phyloP scores from a whole-genome alignment of 495 filamentous ascomycete genomes.

The Neurospora sp. region DNA sequence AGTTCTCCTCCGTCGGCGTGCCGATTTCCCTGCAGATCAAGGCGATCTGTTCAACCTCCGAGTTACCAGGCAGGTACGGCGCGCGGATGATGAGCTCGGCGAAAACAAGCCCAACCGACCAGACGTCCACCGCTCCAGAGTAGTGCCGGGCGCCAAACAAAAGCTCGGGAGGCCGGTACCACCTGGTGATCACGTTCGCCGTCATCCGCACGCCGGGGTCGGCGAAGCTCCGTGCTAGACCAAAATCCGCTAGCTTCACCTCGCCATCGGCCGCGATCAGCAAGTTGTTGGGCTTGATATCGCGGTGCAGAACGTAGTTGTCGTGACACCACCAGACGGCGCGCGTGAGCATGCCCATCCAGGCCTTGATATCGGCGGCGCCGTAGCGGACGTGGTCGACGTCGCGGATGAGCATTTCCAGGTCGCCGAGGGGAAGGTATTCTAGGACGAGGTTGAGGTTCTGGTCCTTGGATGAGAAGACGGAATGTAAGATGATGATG shows the following conservation, averaged over 20 bases:
- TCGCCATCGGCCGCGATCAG: slow-evolving; percentile 87
- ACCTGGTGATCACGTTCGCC: slow-evolving; percentile 87
- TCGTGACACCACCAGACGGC: slow-evolving; percentile 96
- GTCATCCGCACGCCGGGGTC: slow-evolving; percentile 89
- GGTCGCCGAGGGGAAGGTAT: slow-evolving; percentile 79
- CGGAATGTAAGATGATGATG: slow-evolving; percentile 80
- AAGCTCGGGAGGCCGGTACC: slow-evolving; percentile 92
- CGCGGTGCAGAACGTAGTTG: slow-evolving; percentile 86
- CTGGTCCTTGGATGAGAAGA: slow-evolving; percentile 82
- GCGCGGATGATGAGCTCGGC: slow-evolving; percentile 78
- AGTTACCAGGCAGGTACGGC: slow-evolving; percentile 62
- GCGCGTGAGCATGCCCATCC: slow-evolving; percentile 93
- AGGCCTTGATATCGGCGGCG: slow-evolving; percentile 85
- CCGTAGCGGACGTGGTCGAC: slow-evolving; percentile 52
- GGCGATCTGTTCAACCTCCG: slow-evolving; percentile 65
- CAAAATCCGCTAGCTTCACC: slow-evolving; percentile 95
- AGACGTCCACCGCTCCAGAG: slow-evolving; percentile 82
- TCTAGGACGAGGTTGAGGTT: slow-evolving; percentile 94
- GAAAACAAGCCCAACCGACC: slow-evolving; percentile 89
- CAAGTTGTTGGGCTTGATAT: slow-evolving; percentile 99
- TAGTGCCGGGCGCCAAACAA: slow-evolving; percentile 85
- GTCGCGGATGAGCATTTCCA: slow-evolving; percentile 89
- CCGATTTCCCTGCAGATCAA: slow-evolving; percentile 79
- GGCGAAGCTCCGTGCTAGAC: slow-evolving; percentile 76
- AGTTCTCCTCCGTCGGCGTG: slow-evolving; percentile 86